A percentile compares a stretch with the other conserved stretches of the same genome.
These are phyloP conservation scores for Acanthamoeba triangularis DNA, from an alignment of 208 protist species.

Conservation along the genomic window DNA sequence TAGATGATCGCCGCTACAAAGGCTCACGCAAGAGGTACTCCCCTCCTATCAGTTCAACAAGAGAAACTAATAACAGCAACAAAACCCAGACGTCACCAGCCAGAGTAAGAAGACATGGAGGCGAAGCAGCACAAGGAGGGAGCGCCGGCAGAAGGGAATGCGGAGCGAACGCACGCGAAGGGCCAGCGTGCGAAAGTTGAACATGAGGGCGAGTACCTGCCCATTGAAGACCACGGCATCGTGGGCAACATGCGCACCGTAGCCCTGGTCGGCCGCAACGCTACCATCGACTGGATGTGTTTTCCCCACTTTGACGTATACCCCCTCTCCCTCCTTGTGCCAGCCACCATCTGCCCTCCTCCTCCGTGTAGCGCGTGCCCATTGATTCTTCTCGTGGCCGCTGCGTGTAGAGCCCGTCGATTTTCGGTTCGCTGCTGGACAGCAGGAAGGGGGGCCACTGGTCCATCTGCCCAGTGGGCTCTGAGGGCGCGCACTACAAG, in stretches of 20 bases:
- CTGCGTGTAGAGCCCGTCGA: slow-evolving; percentile 26
- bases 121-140: neutral
- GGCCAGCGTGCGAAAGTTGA: neutral
- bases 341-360: neutral
- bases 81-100: neutral
- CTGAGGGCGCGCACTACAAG: slow-evolving; percentile 5
- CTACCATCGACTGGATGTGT: slow-evolving; percentile 86
- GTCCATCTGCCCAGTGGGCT: slow-evolving; percentile 11
- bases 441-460: slow-evolving; percentile 52
- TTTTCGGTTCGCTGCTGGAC: slow-evolving; percentile 67
- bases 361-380: neutral
- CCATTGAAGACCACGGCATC: slow-evolving; percentile 87
- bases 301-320: slow-evolving; percentile 86
- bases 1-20: no score
- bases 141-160: neutral
- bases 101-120: neutral
- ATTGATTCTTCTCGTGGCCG: neutral
- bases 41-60: neutral
- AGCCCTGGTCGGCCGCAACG: slow-evolving; percentile 80
- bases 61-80: neutral
- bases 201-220: slow-evolving; percentile 81
- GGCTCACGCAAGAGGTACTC: no score
- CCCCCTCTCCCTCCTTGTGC: slow-evolving; percentile 71
- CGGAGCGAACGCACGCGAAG: neutral
- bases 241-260: slow-evolving; percentile 88